Percentiles rank a stretch among this genome's conserved stretches.
Evolutionary conservation across 192 early-diverging fungal genomes (phyloP).

Genomic region (Linnemannia elongata): DNA sequence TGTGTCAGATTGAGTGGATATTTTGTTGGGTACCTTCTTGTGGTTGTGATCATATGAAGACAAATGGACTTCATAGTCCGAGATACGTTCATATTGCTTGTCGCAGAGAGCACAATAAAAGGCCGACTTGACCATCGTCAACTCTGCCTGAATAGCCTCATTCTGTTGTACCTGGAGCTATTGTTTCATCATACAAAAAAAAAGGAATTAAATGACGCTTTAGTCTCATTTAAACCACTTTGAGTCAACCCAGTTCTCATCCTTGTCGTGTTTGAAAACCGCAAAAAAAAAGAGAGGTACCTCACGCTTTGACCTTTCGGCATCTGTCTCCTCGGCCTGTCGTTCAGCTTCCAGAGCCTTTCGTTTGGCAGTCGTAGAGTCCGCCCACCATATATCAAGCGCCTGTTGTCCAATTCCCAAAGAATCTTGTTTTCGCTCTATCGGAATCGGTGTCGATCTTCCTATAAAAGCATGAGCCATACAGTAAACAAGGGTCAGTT

Average conservation of each 20-base stretch:
- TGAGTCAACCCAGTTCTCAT: background rate
- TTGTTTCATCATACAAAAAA: background rate
- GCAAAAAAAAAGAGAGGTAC: slow-evolving; percentile 36
- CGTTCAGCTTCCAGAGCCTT: slow-evolving; percentile 76
- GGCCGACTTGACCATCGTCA: slow-evolving; percentile 74
- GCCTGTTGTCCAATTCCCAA: slow-evolving; percentile 77
- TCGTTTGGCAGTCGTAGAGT: slow-evolving; percentile 69
- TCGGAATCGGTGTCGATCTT: slow-evolving; percentile 77
- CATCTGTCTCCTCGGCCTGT: slow-evolving; percentile 74
- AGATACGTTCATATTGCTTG: slow-evolving; percentile 83
- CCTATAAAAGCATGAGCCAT: slow-evolving; percentile 55
- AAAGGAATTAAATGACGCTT: background rate
- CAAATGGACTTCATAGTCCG: slow-evolving; percentile 84
- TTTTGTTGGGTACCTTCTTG: slow-evolving; percentile 64
- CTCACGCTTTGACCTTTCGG: slow-evolving; percentile 67
- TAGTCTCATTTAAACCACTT: too few relatives aligned
- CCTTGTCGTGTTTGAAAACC: background rate
- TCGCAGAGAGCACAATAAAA: slow-evolving; percentile 86
- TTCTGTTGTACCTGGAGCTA: slow-evolving; percentile 55
- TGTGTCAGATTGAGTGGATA: background rate
- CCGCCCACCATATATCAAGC: slow-evolving; percentile 67
- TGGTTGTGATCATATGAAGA: slow-evolving; percentile 87
- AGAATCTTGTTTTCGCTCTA: slow-evolving; percentile 72
- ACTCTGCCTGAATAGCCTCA: slow-evolving; percentile 66
- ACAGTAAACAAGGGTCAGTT: background rate